Base-by-base conservation (phyloP, 2,329 filamentous ascomycete species). In the Herpotrichia juniperi region DNA sequence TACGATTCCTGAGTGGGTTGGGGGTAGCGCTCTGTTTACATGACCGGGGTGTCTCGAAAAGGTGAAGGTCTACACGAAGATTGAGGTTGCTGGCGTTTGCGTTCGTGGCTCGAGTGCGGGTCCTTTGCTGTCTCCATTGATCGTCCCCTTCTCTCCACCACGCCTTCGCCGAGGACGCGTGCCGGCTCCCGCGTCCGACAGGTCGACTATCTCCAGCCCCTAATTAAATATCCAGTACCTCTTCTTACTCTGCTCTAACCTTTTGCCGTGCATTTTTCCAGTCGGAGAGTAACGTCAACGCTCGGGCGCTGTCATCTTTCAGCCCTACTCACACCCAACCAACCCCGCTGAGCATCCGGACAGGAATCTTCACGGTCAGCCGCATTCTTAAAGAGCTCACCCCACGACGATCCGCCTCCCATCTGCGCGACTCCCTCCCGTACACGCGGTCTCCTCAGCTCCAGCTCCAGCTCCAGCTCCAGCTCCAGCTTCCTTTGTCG, bases 281-380 rank as follows among this genome's bases (percentile, higher is more conserved):
- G 19, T 5, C 19, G 21, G 37, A 40, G 6, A 40, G 37, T 40
- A 40, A 40, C 24, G n/a, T 30, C 19, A 35, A 44, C 28, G 47
- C 48, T 51, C 46, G 48, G 45, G 49, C 46, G 32, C 44, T 42
- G 49, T 54, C 54, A 48, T 57, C 35, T 25, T 45, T 57, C 60
- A 60, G 56, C 60, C 56, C 51, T 57, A 34, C 39, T 50, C 19
- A 49, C 53, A n/a, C n/a, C n/a, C 45, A 58, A 52, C 46, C 37
- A 46, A 43, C 32, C 32, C 62, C 56, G 53, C 25, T 42, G 47
- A 22, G 47, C 28, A 10, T 40, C 37, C 25, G 37, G 21, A 11
- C 37, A 34, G 24, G 28, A 51, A 52, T 56, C 50, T 46, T 48
- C 31, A 32, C 54, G 48, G 48, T 62, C 61, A 65, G 62, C 62